A percentile compares a stretch with the other conserved stretches of the same genome.
phyloP scores from a whole-genome alignment of 2,329 filamentous ascomycete species.

The Aureobasidium namibiae region DNA sequence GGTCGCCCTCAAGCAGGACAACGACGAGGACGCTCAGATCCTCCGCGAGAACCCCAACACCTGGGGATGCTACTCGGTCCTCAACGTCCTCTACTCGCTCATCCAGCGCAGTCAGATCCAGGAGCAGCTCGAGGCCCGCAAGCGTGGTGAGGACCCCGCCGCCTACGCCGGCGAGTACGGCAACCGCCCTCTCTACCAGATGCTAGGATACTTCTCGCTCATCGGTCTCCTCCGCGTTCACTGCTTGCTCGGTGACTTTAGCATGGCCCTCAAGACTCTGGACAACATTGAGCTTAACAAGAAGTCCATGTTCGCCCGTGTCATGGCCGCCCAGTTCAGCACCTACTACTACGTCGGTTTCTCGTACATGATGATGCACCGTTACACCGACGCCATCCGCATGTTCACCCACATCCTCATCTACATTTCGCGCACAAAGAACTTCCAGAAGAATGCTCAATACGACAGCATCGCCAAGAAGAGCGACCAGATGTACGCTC shows the following conservation, averaged over 20 bases:
- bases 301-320: conserved; percentile 98
- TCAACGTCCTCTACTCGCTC: conserved; percentile 98
- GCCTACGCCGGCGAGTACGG: conserved; percentile 92
- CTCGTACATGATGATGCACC: conserved; percentile 99
- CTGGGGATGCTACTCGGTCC: conserved; percentile 98
- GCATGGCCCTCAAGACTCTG: conserved; percentile 93
- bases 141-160: conserved; percentile 82
- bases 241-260: conserved; percentile 94
- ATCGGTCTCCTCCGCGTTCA: conserved; percentile 94
- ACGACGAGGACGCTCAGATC: conserved; percentile 85
- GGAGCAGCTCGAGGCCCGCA: conserved; percentile 91
- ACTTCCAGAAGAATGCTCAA: conserved; percentile 98
- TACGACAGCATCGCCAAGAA: conserved; percentile 99
- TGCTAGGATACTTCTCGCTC: conserved; percentile 99
- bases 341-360: conserved; percentile 99
- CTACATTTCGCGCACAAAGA: conserved; percentile 98
- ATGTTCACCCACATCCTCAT: conserved; percentile 99
- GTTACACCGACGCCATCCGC: conserved; percentile 97
- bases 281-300: conserved; percentile 99
- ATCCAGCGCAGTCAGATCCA: conserved; percentile 98
- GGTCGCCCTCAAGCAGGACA: conserved; percentile 72
- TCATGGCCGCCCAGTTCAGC: conserved; percentile 99
- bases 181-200: conserved; percentile 86
- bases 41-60: conserved; percentile 96
- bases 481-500: conserved; percentile 99